Conservation (phyloP, 140 eudicot genomes). For the Stevia rebaudiana region DNA sequence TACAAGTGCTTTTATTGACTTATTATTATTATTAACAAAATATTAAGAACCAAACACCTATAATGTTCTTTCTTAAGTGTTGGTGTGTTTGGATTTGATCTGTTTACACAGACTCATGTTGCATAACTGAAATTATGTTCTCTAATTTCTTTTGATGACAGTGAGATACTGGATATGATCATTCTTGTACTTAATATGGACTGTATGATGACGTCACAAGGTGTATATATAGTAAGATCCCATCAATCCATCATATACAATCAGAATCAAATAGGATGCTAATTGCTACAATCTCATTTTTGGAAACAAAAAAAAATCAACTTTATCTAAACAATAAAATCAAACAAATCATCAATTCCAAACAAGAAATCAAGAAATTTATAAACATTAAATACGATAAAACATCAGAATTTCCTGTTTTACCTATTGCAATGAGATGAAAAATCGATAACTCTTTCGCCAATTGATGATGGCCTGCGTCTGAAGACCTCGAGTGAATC, state of each 20-base stretch:
- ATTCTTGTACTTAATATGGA: background rate
- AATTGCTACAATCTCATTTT: background rate
- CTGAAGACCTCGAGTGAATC: slow-evolving; percentile 40
- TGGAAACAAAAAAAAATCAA: background rate
- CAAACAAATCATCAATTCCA: background rate
- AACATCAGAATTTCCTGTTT: background rate
- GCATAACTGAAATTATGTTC: background rate
- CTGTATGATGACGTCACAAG: no score
- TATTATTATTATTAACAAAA: no score
- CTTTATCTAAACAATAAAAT: background rate
- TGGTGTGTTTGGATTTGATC: background rate
- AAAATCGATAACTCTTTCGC: slow-evolving; percentile 71
- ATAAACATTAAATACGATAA: background rate
- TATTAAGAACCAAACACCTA: background rate
- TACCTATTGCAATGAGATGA: slow-evolving; percentile 81
- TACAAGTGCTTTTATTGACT: background rate
- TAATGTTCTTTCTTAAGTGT: background rate
- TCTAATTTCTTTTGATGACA: background rate
- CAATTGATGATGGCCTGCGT: slow-evolving; percentile 55
- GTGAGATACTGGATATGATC: background rate
- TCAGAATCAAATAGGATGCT: background rate
- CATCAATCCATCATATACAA: no score
- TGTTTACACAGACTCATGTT: background rate
- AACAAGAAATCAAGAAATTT: background rate
- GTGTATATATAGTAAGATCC: no score